Conservation (phyloP, 2,329 filamentous ascomycete genomes). For the Curvularia lunata region DNA sequence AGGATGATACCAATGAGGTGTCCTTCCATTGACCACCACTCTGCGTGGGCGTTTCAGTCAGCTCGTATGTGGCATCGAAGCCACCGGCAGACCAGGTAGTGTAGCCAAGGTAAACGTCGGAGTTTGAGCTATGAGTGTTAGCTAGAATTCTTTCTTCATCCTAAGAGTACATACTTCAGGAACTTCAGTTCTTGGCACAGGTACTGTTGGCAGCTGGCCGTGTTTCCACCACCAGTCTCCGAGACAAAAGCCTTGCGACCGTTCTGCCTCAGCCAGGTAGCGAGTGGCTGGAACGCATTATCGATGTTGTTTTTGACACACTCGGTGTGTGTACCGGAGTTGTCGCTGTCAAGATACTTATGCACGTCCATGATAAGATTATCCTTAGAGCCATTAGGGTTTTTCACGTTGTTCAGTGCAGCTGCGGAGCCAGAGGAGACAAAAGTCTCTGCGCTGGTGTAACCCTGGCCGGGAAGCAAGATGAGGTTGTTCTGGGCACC, state of each 20-base stretch:
- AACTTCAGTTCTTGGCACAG: slow-evolving; percentile 44
- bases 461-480: slow-evolving; percentile 68
- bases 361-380: slow-evolving; percentile 58
- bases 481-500: slow-evolving; percentile 70
- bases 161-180: slow-evolving; percentile 24
- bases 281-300: slow-evolving; percentile 45
- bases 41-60: neutral
- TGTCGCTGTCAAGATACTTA: slow-evolving; percentile 52
- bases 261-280: slow-evolving; percentile 48
- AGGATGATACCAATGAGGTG: neutral
- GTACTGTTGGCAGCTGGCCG: slow-evolving; percentile 41
- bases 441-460: slow-evolving; percentile 48
- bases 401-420: slow-evolving; percentile 61
- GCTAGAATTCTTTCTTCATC: neutral
- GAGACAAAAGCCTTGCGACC: slow-evolving; percentile 49
- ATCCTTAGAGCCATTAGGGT: slow-evolving; percentile 64
- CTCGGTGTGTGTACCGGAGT: slow-evolving; percentile 45
- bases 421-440: slow-evolving; percentile 45
- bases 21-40: slow-evolving; percentile 3
- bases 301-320: slow-evolving; percentile 39
- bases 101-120: slow-evolving; percentile 29
- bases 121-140: neutral
- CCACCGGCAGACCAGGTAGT: slow-evolving; percentile 40
- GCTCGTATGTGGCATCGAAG: slow-evolving; percentile 20
- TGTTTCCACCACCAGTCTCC: slow-evolving; percentile 53